These are phyloP conservation scores for Neonothopanus nambi DNA, from an alignment of 1,284 basidiomycete genomes.

Conservation along the genomic window DNA sequence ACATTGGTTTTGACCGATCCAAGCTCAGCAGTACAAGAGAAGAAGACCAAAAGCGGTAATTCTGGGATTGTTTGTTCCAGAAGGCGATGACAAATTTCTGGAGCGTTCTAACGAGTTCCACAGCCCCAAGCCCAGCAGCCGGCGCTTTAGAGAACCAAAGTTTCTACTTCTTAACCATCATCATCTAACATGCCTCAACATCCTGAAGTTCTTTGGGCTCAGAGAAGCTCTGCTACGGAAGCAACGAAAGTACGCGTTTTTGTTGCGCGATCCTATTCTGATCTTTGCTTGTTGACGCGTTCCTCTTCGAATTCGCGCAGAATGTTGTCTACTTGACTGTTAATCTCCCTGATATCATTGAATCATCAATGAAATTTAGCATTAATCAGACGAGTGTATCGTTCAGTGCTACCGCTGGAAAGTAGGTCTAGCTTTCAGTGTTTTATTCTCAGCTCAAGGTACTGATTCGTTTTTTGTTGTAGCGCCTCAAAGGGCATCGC, in stretches of 20 bases:
- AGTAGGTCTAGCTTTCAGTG: constrained; percentile 50
- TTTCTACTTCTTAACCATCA: constrained; percentile 15
- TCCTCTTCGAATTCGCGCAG: constrained; percentile 36
- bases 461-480: constrained; percentile 8
- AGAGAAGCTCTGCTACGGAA: constrained; percentile 71
- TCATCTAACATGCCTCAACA: constrained; percentile 52
- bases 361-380: constrained; percentile 59
- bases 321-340: constrained; percentile 85
- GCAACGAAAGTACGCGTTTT: constrained; percentile 62
- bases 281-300: constrained; percentile 28
- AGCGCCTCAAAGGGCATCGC: constrained; percentile 53
- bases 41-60: not conserved
- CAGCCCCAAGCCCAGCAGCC: not conserved
- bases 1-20: constrained; percentile 29
- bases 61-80: not conserved
- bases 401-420: constrained; percentile 72
- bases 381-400: constrained; percentile 64
- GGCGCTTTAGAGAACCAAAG: constrained; percentile 7
- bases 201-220: constrained; percentile 91
- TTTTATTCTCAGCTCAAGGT: not conserved
- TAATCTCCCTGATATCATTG: constrained; percentile 80
- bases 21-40: not conserved
- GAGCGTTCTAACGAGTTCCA: constrained; percentile 34
- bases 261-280: constrained; percentile 9
- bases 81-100: constrained; percentile 35